These are phyloP conservation scores for Xenoacremonium recifei DNA, from an alignment of 2,329 filamentous ascomycete species.

Conservation along the genomic window DNA sequence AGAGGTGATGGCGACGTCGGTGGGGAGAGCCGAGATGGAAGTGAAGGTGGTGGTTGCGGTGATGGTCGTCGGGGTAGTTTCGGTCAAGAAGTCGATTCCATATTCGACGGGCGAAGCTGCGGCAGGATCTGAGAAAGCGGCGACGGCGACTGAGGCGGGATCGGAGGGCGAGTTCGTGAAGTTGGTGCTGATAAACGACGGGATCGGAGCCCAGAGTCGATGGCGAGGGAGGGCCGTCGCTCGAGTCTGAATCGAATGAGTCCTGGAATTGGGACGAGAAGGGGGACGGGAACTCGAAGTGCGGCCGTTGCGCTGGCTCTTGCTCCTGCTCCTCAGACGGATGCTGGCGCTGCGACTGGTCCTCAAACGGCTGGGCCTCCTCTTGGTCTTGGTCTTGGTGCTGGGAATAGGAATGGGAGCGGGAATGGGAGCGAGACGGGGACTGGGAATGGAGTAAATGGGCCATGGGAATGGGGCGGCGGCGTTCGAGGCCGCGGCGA, in stretches of 20 bases:
- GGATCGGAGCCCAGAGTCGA: slow-evolving; percentile 5
- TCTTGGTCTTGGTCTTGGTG: slow-evolving; percentile 15
- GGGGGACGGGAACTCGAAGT: neutral
- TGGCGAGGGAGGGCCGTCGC: neutral
- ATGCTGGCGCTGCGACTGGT: neutral
- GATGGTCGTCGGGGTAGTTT: slow-evolving; percentile 6
- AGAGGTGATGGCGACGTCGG: neutral
- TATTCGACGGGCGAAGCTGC: slow-evolving; percentile 28
- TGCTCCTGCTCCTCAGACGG: neutral
- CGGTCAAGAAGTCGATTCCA: slow-evolving; percentile 38
- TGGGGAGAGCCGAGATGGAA: slow-evolving; percentile 2
- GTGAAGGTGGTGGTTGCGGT: neutral
- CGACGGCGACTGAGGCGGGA: slow-evolving; percentile 6
- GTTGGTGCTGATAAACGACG: slow-evolving; percentile 2
- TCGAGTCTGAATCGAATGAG: neutral
- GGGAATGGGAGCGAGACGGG: slow-evolving; percentile 24
- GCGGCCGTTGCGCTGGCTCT: neutral
- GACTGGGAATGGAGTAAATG: slow-evolving; percentile 27
- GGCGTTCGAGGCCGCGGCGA: slow-evolving; percentile 8
- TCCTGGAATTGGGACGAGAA: slow-evolving; percentile 4
- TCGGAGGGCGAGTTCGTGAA: slow-evolving; percentile 8
- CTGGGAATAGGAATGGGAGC: slow-evolving; percentile 14
- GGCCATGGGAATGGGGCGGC: slow-evolving; percentile 19
- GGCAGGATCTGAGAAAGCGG: slow-evolving; percentile 3
- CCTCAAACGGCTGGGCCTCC: slow-evolving; percentile 16